phyloP scores from a whole-genome alignment of 495 filamentous ascomycete species.

The Penicillium macrosclerotiorum region DNA sequence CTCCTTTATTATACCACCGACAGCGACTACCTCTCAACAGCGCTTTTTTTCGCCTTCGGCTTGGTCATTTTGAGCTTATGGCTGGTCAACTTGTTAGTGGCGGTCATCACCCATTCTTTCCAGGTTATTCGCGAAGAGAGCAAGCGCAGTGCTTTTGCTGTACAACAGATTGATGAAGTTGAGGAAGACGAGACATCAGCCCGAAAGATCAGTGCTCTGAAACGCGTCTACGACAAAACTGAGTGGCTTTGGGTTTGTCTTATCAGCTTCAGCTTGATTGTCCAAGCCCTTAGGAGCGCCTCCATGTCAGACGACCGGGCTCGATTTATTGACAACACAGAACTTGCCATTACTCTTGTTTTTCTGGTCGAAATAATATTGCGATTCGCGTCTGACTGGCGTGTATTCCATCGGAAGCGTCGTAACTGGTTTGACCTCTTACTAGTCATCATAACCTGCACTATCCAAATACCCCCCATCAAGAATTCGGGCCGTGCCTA shows the following conservation, averaged over 20 bases:
- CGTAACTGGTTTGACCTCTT: conserved; percentile 77
- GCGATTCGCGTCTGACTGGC: conserved; percentile 75
- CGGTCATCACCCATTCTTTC: conserved; percentile 97
- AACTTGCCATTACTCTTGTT: conserved; percentile 74
- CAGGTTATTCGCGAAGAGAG: conserved; percentile 98
- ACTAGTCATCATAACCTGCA: conserved; percentile 73
- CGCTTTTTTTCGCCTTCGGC: conserved; percentile 80
- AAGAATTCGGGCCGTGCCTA: conserved; percentile 74
- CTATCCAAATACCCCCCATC: conserved; percentile 85
- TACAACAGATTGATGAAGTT: conserved; percentile 57
- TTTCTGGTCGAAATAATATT: conserved; percentile 80
- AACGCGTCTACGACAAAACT: conserved; percentile 68
- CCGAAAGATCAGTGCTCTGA: conserved; percentile 54
- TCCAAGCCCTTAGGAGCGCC: conserved; percentile 73
- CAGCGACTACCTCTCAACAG: conserved; percentile 83
- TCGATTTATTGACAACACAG: conserved; percentile 61
- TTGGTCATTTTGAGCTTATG: conserved; percentile 94
- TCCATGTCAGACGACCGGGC: conserved; percentile 59
- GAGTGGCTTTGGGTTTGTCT: conserved; percentile 76
- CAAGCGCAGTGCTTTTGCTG: conserved; percentile 87
- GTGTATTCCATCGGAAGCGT: conserved; percentile 66
- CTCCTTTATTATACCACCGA: conserved; percentile 89
- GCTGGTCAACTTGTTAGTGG: conserved; percentile 95
- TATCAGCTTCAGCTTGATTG: conserved; percentile 73
- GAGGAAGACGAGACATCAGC: conserved; percentile 33